phyloP scores from a whole-genome alignment of 805 yeast species.

The Lachancea sp. region DNA sequence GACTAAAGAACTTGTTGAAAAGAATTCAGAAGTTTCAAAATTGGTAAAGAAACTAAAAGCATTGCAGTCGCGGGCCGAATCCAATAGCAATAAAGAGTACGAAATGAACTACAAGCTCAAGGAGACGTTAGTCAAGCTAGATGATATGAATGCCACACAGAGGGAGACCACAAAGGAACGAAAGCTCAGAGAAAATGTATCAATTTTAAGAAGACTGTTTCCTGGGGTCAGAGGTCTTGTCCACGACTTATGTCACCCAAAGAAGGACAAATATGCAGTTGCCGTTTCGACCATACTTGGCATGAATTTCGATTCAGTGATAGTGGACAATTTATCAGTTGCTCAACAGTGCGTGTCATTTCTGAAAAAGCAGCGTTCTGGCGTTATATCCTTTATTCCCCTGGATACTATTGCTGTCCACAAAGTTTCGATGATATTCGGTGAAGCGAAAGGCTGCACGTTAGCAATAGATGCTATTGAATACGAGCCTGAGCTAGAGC shows the following conservation, averaged over 20 bases:
- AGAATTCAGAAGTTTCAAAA: slow-evolving; percentile 29
- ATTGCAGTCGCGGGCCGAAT: slow-evolving; percentile 36
- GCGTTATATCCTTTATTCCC: slow-evolving; percentile 84
- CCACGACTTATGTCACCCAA: slow-evolving; percentile 72
- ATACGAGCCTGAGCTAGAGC: slow-evolving; percentile 59
- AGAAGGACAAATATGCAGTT: slow-evolving; percentile 59
- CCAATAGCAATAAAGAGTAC: slow-evolving; percentile 42
- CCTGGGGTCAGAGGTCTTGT: slow-evolving; percentile 84
- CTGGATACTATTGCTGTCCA: slow-evolving; percentile 68
- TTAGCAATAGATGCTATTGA: slow-evolving; percentile 62
- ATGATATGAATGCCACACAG: slow-evolving; percentile 68
- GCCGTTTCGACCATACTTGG: slow-evolving; percentile 80
- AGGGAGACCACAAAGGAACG: slow-evolving; percentile 70
- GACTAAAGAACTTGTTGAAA: slow-evolving; percentile 35
- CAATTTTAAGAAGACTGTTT: slow-evolving; percentile 60
- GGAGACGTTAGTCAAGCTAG: slow-evolving; percentile 52
- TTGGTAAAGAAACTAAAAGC: slow-evolving; percentile 34
- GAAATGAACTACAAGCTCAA: slow-evolving; percentile 59
- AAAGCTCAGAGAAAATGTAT: slow-evolving; percentile 64
- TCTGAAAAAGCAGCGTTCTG: slow-evolving; percentile 77
- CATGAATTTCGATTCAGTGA: slow-evolving; percentile 67
- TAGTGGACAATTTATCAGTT: slow-evolving; percentile 65
- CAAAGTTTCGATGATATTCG: slow-evolving; percentile 40
- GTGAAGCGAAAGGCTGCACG: slow-evolving; percentile 31
- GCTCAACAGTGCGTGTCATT: slow-evolving; percentile 75